These are phyloP conservation scores for Nannochloropsis limnetica DNA, from an alignment of 352 stramenopile genomes.

Conservation along the genomic window DNA sequence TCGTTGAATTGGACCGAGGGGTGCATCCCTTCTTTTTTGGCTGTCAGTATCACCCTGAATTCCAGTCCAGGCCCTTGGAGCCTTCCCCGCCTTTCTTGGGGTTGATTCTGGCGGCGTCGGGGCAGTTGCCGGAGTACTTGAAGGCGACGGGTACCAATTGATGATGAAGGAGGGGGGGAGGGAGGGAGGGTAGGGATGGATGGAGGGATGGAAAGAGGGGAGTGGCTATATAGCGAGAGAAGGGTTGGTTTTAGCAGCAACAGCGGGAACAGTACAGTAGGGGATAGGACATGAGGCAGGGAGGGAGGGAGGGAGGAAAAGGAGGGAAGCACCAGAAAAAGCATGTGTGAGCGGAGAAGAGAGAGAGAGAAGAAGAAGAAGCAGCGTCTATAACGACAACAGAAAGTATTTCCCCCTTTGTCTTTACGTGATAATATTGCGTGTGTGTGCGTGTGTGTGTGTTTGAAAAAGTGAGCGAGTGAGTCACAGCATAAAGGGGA, in stretches of 20 bases:
- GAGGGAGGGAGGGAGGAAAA: neutral
- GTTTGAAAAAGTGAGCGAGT: neutral
- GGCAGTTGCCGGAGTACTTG: neutral
- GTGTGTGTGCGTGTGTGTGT: neutral
- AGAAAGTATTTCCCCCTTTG: neutral
- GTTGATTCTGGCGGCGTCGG: slow-evolving; percentile 62
- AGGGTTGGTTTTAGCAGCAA: too few species aligned
- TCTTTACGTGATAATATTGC: neutral
- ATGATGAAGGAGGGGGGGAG: neutral
- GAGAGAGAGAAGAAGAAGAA: neutral
- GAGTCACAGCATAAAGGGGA: neutral
- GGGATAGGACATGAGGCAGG: neutral
- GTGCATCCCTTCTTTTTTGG: slow-evolving; percentile 97
- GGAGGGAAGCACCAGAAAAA: slow-evolving; percentile 12
- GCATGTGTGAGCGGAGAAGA: neutral
- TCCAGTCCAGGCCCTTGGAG: slow-evolving; percentile 86
- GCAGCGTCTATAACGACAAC: neutral
- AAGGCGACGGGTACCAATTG: neutral
- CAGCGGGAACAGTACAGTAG: neutral
- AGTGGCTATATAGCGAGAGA: too few species aligned
- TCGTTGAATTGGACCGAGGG: slow-evolving; percentile 85
- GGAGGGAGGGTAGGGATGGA: neutral
- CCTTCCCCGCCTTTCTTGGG: slow-evolving; percentile 95
- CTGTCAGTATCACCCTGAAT: slow-evolving; percentile 98
- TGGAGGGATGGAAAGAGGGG: neutral